Evolutionary conservation across 331 rosid species (phyloP).

Genomic region (Erythrophleum ivorense): DNA sequence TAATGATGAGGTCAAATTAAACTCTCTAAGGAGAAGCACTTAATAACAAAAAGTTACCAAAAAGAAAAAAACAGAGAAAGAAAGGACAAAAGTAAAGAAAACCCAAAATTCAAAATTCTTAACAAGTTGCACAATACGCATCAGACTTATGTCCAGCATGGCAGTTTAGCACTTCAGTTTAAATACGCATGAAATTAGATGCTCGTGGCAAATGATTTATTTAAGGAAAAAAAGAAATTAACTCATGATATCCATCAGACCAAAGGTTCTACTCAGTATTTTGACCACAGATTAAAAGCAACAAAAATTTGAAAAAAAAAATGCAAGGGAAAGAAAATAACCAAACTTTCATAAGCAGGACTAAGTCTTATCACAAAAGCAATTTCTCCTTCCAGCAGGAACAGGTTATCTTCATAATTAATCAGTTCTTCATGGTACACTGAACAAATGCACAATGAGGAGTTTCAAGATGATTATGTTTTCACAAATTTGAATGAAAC

Average conservation of each 20-base stretch:
- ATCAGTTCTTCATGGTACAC: slow-evolving; percentile 15
- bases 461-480: slow-evolving; percentile 4
- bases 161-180: too few relatives aligned
- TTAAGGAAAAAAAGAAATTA: background rate
- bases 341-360: background rate
- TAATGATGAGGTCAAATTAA: background rate
- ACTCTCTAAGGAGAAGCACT: background rate
- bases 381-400: slow-evolving; percentile 1
- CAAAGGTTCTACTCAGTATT: background rate
- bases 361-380: background rate
- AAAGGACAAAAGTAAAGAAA: background rate
- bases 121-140: background rate
- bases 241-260: background rate
- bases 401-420: background rate
- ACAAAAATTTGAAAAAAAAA: background rate
- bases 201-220: background rate
- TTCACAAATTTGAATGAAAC: background rate
- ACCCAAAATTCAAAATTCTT: background rate
- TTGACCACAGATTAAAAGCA: background rate
- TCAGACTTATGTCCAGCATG: background rate
- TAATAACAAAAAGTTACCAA: background rate
- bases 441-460: background rate
- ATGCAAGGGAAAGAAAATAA: background rate
- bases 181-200: too few relatives aligned
- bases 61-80: background rate